Conservation (phyloP, 139 green algal species). For the Edaphochlamys debaryana region DNA sequence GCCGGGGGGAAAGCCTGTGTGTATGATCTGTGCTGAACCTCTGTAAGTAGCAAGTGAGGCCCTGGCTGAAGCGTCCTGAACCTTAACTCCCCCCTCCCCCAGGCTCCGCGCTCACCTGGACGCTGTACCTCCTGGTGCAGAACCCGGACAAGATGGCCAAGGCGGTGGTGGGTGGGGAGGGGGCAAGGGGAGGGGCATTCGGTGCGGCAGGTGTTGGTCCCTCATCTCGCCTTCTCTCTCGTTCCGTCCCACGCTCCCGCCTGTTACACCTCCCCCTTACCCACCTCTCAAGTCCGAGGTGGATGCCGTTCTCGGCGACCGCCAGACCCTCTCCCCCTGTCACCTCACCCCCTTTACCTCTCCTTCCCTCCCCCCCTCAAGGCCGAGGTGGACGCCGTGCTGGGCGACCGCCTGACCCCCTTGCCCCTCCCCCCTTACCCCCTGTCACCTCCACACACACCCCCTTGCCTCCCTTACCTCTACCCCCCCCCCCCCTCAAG, state of each 20-base stretch:
- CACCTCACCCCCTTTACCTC: background rate
- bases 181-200: too few relatives aligned
- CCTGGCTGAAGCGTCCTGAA: too few relatives aligned
- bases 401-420: slow-evolving; percentile 68
- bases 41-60: too few relatives aligned
- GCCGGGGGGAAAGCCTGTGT: too few relatives aligned
- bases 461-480: background rate
- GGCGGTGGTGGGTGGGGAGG: slow-evolving; percentile 59
- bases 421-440: too few relatives aligned
- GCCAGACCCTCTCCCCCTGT: background rate
- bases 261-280: background rate
- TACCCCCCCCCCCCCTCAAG: slow-evolving; percentile 46
- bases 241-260: background rate
- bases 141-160: slow-evolving; percentile 88
- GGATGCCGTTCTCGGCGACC: slow-evolving; percentile 83
- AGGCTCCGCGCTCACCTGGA: slow-evolving; percentile 97
- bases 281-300: slow-evolving; percentile 81
- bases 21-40: too few relatives aligned
- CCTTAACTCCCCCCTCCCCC: background rate
- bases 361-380: slow-evolving; percentile 39
- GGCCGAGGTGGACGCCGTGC: slow-evolving; percentile 91
- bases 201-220: too few relatives aligned
- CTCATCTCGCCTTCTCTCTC: too few relatives aligned
- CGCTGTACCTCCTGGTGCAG: slow-evolving; percentile 90
- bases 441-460: too few relatives aligned